Base-by-base conservation (phyloP, 2,329 filamentous ascomycete genomes). In the Penicillium palitans region DNA sequence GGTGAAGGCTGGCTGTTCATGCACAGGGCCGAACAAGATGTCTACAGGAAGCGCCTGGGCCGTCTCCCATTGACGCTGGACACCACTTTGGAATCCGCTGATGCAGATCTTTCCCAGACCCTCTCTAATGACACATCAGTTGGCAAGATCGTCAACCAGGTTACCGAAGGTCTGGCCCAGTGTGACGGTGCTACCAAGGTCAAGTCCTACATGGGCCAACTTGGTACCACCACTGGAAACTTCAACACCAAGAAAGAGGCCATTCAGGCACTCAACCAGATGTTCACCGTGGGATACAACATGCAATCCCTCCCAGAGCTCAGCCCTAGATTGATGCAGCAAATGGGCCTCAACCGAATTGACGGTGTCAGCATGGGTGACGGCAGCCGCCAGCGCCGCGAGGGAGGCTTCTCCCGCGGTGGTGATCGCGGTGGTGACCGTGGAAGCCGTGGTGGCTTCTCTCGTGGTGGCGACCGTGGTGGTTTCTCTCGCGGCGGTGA, bases 1-100 rank as follows among this genome's bases (percentile, higher is more conserved):
- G 86, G 87, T 45, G 82, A 85, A 48, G 87, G 86, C 39, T 84
- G 86, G 70, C 76, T 89, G 33, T 75, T 90, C 50, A 70, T 88
- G 27, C 76, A 82, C 33, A 72, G 81, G 3, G 70, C 74, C 2
- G 86, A 90, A 66, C 63, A 74, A 0, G 76, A 76, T 61, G 57
- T 63, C 13, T 85, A 86, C 68, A 74, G 80, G 0, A 74, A 74
- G 39, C 81, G 76, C 66, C 79, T 81, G 4, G 74, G 84, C 31
- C 80, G 83, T 29, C 83, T 89, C 60, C 76, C 74, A 3, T 82
- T 89, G 58, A 68, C 81, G 37, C 68, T 78, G 6, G 78, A 80
- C 2, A 75, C 79, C 6, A 78, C 84, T 56, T 65, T 87, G 3
- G 58, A 70, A 29, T 68, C 73, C 6, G 71, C 74, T 29, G 57